Conservation (phyloP, 2,329 filamentous ascomycete species). For the Triangularia setosa region DNA sequence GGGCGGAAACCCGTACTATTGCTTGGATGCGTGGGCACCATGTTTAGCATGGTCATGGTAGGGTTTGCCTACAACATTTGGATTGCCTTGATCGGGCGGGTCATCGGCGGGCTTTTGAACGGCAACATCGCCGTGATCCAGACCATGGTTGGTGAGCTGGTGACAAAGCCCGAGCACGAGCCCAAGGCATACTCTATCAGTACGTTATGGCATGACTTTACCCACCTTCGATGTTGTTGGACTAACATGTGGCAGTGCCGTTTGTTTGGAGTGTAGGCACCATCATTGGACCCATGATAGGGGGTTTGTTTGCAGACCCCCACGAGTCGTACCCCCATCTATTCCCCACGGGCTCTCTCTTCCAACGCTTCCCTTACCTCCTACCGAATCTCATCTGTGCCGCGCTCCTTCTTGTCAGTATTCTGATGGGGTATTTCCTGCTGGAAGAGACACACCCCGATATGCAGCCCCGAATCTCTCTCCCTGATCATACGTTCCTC, state of each 20-base stretch:
- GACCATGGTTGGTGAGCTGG: conserved; percentile 88
- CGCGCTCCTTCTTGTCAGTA: conserved; percentile 69
- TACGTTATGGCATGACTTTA: conserved; percentile 10
- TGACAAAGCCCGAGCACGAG: conserved; percentile 79
- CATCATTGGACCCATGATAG: conserved; percentile 83
- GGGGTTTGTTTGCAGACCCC: conserved; percentile 80
- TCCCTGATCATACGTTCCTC: conserved; percentile 47
- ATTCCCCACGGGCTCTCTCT: conserved; percentile 66
- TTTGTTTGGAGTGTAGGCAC: conserved; percentile 92
- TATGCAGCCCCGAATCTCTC: conserved; percentile 55
- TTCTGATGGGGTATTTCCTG: conserved; percentile 73
- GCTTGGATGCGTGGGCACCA: conserved; percentile 75
- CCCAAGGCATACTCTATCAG: conserved; percentile 80
- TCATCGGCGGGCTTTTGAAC: conserved; percentile 77
- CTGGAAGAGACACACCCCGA: conserved; percentile 88
- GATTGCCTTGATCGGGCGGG: conserved; percentile 72
- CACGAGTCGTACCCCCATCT: conserved; percentile 65
- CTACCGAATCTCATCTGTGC: conserved; percentile 87
- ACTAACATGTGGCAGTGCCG: conserved; percentile 51
- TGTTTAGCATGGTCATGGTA: conserved; percentile 77
- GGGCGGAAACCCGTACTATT: conserved; percentile 84
- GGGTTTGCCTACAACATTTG: conserved; percentile 81
- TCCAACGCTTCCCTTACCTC: conserved; percentile 77
- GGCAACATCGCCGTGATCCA: conserved; percentile 90
- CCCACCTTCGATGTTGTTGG: conserved; percentile 2